Evolutionary conservation across 106 monocot species (phyloP), one percentile per base, ranked within the genome.

Genomic region (Acorus gramineus): DNA sequence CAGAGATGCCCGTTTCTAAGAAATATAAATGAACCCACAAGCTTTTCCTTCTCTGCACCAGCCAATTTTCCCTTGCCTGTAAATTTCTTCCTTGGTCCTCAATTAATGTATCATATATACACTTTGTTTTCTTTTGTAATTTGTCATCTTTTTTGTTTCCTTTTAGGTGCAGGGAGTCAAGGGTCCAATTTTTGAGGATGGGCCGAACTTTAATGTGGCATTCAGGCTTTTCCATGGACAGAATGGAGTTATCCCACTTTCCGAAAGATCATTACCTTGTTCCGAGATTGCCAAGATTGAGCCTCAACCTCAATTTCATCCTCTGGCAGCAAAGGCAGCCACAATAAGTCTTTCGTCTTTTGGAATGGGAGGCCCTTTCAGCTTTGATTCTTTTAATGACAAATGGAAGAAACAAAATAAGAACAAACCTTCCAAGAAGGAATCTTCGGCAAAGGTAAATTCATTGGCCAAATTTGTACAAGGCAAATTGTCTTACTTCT

Each of bases 141-240:
- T 28, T 28, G 28, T 60, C 7, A 52, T 13, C 8, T 45, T 47
- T 5, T 7, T 14, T 12, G 5, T 49, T 62, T 50, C 59, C 57
- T 9, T 60, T 44, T 44, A 89, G 93, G 81, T 51, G 28, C 69
- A 57, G 59, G 87, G 77, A 68, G 74, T 71, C 49, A 85, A 81
- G 61, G 93, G 93, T 59, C 92, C 92, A n/a, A 93, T 93, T 56
- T 93, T 93, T 78, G 92, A 93, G 61, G 92, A 93, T 82, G 92
- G 79, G 4, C 92, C 88, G 52, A 78, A 83, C 56, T 93, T 93
- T 78, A 88, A 93, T 3, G 78, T 74, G 74, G 85, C 93, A 57
- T 93, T 93, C 54, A 82, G 69, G 63, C 76, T 93, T 61, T 93
- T 93, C 77, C 93, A 93, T 66, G 93, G 93, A 5, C 69, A 48